phyloP scores from a whole-genome alignment of 495 filamentous ascomycete genomes.

The Pyrenula aspistea region DNA sequence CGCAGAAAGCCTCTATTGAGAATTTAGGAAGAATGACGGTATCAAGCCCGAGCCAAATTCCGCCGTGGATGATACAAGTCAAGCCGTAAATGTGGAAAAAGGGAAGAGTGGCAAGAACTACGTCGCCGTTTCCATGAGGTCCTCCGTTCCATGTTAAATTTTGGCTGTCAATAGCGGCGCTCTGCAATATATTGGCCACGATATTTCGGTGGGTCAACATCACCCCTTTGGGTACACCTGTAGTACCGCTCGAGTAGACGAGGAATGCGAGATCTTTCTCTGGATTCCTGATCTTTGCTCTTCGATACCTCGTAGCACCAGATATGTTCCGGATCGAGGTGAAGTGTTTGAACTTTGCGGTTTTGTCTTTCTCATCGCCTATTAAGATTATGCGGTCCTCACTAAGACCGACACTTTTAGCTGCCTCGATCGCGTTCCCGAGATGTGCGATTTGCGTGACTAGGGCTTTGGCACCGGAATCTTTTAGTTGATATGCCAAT shows the following conservation, averaged over 20 bases:
- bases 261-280: conserved; percentile 46
- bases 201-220: conserved; percentile 78
- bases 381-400: conserved; percentile 59
- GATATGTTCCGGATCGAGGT: conserved; percentile 52
- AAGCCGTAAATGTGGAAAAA: conserved; percentile 77
- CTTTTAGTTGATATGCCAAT: conserved; percentile 75
- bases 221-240: conserved; percentile 87
- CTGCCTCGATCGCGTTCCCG: conserved; percentile 50
- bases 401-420: conserved; percentile 51
- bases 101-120: conserved; percentile 51
- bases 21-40: conserved; percentile 75
- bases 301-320: conserved; percentile 31
- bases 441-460: conserved; percentile 59
- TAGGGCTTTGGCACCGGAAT: conserved; percentile 65
- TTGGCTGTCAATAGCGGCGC: conserved; percentile 43
- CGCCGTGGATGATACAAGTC: conserved; percentile 50
- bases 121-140: conserved; percentile 24
- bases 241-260: conserved; percentile 86
- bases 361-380: conserved; percentile 57
- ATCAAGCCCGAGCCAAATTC: conserved; percentile 54
- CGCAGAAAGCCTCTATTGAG: conserved; percentile 67
- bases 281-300: conserved; percentile 28
- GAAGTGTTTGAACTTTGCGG: conserved; percentile 60
- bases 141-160: conserved; percentile 44
- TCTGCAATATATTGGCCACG: conserved; percentile 53